Base-by-base conservation (phyloP, 2,329 filamentous ascomycete species). In the Leptographium wingfieldii region DNA sequence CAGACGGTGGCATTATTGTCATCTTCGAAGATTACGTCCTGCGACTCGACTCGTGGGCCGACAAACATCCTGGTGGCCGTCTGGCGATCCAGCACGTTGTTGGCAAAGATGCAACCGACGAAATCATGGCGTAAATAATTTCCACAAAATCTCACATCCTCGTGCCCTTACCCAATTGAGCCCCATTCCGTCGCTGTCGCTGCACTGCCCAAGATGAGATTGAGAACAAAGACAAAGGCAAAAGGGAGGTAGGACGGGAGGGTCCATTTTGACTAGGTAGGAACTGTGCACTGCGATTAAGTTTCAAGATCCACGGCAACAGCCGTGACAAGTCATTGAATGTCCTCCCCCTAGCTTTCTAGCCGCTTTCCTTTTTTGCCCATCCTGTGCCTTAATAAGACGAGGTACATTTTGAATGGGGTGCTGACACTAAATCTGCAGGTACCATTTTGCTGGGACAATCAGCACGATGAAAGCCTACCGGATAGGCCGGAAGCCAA, bases 1-100 rank as follows among this genome's bases (percentile, higher is more conserved):
- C 79, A 35, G 73, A 80, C 56, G 81, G 80, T 60, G 73, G 78
- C 35, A 75, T 72, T 16, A 77, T 85, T 59, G 76, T 85, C 64
- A 77, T 85, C 59, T 77, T 76, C 64, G 76, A 84, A 54, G 81
- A 79, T 53, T 66, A 73, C 57, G 77, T 81, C 19, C 71, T 85
- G 64, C 73, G 75, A 60, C 76, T 85, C 46, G 79, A 83, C 65
- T 71, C 73, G 52, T 86, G 82, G 83, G 74, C 84, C 64, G 68
- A 77, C 59, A 76, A 72, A 60, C 83, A 85, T 65, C 83, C 83
- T 0, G 83, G 83, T 25, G 83, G 83, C 38, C 71, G 74, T 16
- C 71, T 85, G 31, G 79, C 81, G 25, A 82, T 85, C 62, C 67
- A 80, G 63, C 82, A 85, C 71, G 84, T 83, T 79, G 77, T 83